Percentiles rank a stretch among this genome's conserved stretches.
Conservation (phyloP, 2,329 filamentous ascomycete genomes). For the Aphanoascus verrucosus region DNA sequence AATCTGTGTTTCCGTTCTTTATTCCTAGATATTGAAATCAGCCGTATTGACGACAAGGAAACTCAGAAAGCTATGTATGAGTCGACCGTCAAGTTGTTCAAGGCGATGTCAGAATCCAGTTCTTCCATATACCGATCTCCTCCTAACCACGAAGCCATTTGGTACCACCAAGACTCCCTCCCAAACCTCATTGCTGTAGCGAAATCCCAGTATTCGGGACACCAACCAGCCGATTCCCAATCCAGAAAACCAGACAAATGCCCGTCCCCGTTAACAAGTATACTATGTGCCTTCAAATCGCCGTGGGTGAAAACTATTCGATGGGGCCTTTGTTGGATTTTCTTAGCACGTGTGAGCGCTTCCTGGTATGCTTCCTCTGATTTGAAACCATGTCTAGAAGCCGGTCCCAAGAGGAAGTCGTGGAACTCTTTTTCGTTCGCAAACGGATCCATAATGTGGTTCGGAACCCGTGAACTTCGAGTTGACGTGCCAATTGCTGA, state of each 20-base stretch:
- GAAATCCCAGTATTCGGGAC: slow-evolving; percentile 22
- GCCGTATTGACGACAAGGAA: too few species aligned
- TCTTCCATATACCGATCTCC: slow-evolving; percentile 18
- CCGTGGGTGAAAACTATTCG: slow-evolving; percentile 21
- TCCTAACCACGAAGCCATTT: slow-evolving; percentile 17
- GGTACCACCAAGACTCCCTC: slow-evolving; percentile 19
- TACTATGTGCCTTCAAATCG: slow-evolving; percentile 20
- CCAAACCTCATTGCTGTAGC: slow-evolving; percentile 20
- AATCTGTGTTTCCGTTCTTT: too few species aligned
- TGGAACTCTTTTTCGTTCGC: slow-evolving; percentile 22
- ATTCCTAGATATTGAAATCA: too few species aligned
- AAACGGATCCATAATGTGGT: slow-evolving; percentile 21
- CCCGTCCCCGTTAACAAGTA: slow-evolving; percentile 17
- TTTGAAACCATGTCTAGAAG: slow-evolving; percentile 23
- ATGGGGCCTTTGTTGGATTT: slow-evolving; percentile 13
- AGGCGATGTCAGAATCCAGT: slow-evolving; percentile 16
- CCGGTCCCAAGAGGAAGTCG: slow-evolving; percentile 22
- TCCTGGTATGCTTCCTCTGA: slow-evolving; percentile 22
- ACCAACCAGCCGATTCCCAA: slow-evolving; percentile 22
- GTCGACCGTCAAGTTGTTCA: slow-evolving; percentile 19
- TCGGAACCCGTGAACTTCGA: slow-evolving; percentile 21
- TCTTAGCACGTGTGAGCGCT: slow-evolving; percentile 19
- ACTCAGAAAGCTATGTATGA: slow-evolving; percentile 17
- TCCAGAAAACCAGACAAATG: slow-evolving; percentile 22
- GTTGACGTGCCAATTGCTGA: slow-evolving; percentile 25